phyloP scores from a whole-genome alignment of 192 early-diverging fungal genomes.

The Backusella tuberculispora region DNA sequence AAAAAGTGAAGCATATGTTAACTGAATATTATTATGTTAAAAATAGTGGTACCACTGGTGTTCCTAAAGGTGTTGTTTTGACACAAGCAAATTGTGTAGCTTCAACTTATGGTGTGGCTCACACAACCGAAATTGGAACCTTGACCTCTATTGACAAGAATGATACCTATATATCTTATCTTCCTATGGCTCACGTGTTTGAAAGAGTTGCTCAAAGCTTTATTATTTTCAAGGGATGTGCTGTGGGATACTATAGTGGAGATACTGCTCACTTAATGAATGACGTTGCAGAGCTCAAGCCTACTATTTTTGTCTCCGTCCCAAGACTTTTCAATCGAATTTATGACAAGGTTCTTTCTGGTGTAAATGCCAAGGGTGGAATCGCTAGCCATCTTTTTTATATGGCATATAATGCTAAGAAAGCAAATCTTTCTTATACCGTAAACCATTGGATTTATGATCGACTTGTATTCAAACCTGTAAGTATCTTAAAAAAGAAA shows the following conservation, averaged over 20 bases:
- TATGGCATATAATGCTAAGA: conserved; percentile 64
- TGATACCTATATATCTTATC: conserved; percentile 78
- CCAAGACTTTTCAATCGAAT: conserved; percentile 92
- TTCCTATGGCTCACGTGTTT: conserved; percentile 91
- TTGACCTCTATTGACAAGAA: conserved; percentile 30
- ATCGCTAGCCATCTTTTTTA: conserved; percentile 59
- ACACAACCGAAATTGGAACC: conserved; percentile 21
- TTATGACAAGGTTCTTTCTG: conserved; percentile 79
- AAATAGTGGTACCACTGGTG: conserved; percentile 70
- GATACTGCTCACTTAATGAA: conserved; percentile 69
- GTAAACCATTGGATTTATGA: conserved; percentile 76
- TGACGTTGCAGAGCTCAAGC: conserved; percentile 79
- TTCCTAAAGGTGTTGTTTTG: conserved; percentile 83
- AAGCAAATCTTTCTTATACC: conserved; percentile 50
- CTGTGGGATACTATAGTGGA: conserved; percentile 74
- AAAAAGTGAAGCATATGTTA: neutral
- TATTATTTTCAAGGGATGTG: conserved; percentile 59
- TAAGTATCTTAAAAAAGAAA: conserved; percentile 32
- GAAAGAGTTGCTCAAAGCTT: conserved; percentile 65
- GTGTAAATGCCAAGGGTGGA: conserved; percentile 69
- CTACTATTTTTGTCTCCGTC: conserved; percentile 86
- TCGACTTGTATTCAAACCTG: conserved; percentile 65
- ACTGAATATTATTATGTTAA: neutral
- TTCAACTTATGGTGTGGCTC: conserved; percentile 33
- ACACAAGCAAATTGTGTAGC: conserved; percentile 81